Conservation (phyloP, 495 filamentous ascomycete genomes). For the Lasiosphaeria miniovina region DNA sequence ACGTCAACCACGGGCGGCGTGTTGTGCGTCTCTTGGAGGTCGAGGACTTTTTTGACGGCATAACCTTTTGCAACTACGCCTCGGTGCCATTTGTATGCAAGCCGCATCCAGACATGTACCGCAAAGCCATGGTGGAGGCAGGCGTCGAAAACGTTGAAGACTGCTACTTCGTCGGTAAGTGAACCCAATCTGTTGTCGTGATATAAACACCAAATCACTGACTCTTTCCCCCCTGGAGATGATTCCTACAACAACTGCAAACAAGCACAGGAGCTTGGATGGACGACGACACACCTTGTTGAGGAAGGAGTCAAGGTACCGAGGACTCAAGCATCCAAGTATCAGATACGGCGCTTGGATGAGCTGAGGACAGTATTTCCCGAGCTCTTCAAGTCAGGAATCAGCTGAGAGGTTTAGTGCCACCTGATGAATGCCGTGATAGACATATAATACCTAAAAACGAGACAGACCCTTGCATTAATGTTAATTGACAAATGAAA, state of each 20-base stretch:
- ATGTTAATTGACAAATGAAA: no score
- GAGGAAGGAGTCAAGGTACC: constrained; percentile 65
- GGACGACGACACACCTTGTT: constrained; percentile 77
- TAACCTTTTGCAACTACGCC: constrained; percentile 89
- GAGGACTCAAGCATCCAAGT: constrained; percentile 56
- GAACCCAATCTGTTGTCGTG: neutral
- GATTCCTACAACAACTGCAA: constrained; percentile 76
- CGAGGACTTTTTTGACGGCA: constrained; percentile 86
- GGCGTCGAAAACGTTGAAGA: constrained; percentile 53
- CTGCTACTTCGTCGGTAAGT: constrained; percentile 84
- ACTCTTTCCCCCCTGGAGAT: constrained; percentile 48
- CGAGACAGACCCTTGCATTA: no score
- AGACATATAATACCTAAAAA: no score
- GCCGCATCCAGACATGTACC: constrained; percentile 78
- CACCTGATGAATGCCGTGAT: no score
- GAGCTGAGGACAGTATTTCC: constrained; percentile 73
- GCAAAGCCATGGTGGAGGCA: constrained; percentile 71
- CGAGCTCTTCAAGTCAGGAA: constrained; percentile 62
- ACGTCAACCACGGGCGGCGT: constrained; percentile 78
- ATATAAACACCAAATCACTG: constrained; percentile 9
- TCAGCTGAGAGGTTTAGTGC: neutral
- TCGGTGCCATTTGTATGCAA: constrained; percentile 72
- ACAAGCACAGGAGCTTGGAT: constrained; percentile 69
- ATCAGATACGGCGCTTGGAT: constrained; percentile 67
- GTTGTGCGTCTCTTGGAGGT: constrained; percentile 78